phyloP scores from a whole-genome alignment of 2,329 filamentous ascomycete genomes.

The Fusarium tuaranense region DNA sequence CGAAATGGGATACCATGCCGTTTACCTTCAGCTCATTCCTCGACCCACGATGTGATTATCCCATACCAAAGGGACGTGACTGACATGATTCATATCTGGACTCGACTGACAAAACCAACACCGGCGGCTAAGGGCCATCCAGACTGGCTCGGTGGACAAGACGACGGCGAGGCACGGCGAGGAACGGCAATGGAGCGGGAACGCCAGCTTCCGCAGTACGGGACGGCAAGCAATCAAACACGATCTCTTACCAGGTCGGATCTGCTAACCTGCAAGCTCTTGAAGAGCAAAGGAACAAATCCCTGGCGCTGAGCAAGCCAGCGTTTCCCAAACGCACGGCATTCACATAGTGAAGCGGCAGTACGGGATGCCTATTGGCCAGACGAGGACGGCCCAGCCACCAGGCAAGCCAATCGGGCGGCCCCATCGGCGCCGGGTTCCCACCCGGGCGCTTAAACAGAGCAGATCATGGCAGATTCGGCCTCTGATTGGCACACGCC shows the following conservation, averaged over 20 bases:
- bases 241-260: conserved; percentile 15
- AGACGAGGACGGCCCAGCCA: conserved; percentile 24
- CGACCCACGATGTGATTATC: conserved; percentile 10
- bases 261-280: conserved; percentile 34
- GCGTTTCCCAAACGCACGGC: conserved; percentile 19
- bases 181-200: conserved; percentile 4
- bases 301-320: conserved; percentile 23
- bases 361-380: conserved; percentile 40
- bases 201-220: background rate
- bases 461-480: conserved; percentile 30
- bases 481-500: conserved; percentile 44
- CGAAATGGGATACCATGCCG: background rate
- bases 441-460: conserved; percentile 50
- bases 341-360: conserved; percentile 28
- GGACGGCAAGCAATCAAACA: conserved; percentile 11
- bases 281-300: conserved; percentile 13
- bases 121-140: conserved; percentile 31
- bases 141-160: conserved; percentile 25
- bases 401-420: conserved; percentile 43
- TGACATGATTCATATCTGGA: conserved; percentile 27
- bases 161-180: background rate
- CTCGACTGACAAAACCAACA: conserved; percentile 31
- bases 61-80: background rate
- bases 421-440: conserved; percentile 28
- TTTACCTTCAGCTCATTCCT: background rate